Evolutionary conservation across 495 filamentous ascomycete species (phyloP).

Genomic region (Aspergillus leporis): DNA sequence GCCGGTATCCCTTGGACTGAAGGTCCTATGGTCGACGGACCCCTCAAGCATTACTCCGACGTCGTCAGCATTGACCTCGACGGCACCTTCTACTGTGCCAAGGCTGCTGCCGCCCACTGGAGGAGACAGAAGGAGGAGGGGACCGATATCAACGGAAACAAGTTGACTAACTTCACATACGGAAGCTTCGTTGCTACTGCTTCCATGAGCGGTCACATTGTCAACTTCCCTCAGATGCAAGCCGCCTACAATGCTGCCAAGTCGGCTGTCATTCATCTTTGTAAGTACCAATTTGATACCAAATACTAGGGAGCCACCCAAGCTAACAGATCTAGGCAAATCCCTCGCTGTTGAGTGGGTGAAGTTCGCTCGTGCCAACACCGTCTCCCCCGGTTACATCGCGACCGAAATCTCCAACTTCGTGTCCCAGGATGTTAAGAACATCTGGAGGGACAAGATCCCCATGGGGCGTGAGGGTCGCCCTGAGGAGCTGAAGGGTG

Average conservation of each 20-base stretch:
- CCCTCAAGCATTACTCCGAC: slow-evolving; percentile 63
- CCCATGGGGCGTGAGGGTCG: slow-evolving; percentile 66
- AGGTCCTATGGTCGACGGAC: slow-evolving; percentile 66
- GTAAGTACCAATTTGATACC: slow-evolving; percentile 40
- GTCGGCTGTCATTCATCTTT: slow-evolving; percentile 81
- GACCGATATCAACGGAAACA: slow-evolving; percentile 64
- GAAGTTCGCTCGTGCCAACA: slow-evolving; percentile 80
- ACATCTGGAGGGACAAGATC: slow-evolving; percentile 76
- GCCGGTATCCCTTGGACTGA: slow-evolving; percentile 74
- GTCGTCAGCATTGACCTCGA: slow-evolving; percentile 77
- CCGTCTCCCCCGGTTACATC: slow-evolving; percentile 85
- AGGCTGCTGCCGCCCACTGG: slow-evolving; percentile 72
- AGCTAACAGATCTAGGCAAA: slow-evolving; percentile 46
- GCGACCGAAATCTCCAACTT: slow-evolving; percentile 80
- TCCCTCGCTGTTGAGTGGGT: slow-evolving; percentile 87
- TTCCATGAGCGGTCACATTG: slow-evolving; percentile 82
- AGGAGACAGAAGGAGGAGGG: slow-evolving; percentile 64
- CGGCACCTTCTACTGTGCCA: slow-evolving; percentile 80
- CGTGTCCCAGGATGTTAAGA: slow-evolving; percentile 67
- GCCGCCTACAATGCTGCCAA: slow-evolving; percentile 87
- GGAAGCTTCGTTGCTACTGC: slow-evolving; percentile 80
- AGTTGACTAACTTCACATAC: slow-evolving; percentile 62
- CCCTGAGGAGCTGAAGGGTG: slow-evolving; percentile 82
- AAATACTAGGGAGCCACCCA: not conserved
- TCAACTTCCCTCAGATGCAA: slow-evolving; percentile 85